Evolutionary conservation across 2,329 filamentous ascomycete species (phyloP).

Genomic region (Diplodia mutila): DNA sequence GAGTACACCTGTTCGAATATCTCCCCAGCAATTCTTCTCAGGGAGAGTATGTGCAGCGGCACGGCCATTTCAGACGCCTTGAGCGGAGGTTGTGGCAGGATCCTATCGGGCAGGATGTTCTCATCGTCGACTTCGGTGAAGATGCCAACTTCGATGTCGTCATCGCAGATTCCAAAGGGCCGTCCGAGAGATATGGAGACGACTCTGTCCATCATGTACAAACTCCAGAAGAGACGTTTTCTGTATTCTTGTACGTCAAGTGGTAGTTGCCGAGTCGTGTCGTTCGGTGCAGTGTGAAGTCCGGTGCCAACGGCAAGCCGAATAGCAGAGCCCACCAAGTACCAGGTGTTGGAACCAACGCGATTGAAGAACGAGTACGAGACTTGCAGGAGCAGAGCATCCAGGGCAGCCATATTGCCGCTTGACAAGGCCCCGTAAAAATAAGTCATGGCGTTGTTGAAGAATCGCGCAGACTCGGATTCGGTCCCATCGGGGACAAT

Average conservation of each 20-base stretch:
- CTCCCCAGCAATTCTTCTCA: constrained; percentile 48
- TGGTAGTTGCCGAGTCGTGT: neutral
- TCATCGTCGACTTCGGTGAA: constrained; percentile 46
- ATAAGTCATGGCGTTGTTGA: constrained; percentile 50
- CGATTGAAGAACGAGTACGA: constrained; percentile 56
- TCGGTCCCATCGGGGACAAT: constrained; percentile 38
- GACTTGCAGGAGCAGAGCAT: constrained; percentile 52
- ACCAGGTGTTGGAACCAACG: constrained; percentile 54
- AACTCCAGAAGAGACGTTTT: constrained; percentile 52
- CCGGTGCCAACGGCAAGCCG: constrained; percentile 51
- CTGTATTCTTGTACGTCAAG: constrained; percentile 42
- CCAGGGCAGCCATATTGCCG: constrained; percentile 38
- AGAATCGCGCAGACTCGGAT: constrained; percentile 51
- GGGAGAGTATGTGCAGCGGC: constrained; percentile 48
- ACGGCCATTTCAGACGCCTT: constrained; percentile 39
- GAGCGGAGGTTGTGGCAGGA: constrained; percentile 27
- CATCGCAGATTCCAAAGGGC: constrained; percentile 52
- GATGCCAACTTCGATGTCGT: constrained; percentile 51
- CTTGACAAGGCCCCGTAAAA: constrained; percentile 30
- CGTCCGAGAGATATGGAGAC: constrained; percentile 51
- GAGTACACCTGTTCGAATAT: constrained; percentile 48
- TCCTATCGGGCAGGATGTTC: constrained; percentile 15
- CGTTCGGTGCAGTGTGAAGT: constrained; percentile 41
- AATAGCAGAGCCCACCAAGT: constrained; percentile 50
- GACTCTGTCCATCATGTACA: constrained; percentile 57